Conservation (phyloP, 2,329 filamentous ascomycete genomes). For the Podosphaera fusca region DNA sequence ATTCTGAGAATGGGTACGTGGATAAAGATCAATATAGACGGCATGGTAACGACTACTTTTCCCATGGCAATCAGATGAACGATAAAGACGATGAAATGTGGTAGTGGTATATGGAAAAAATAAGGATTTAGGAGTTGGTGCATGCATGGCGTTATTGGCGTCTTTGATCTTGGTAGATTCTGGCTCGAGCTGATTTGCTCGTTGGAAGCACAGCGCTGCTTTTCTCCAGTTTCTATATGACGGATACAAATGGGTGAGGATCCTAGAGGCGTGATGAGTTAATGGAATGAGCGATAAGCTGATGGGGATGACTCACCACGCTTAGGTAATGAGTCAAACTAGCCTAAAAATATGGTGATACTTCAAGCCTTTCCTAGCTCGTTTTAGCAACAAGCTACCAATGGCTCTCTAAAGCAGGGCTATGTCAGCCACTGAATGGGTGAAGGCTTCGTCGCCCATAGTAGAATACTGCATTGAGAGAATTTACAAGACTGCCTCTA, state of each 20-base stretch:
- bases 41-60: slow-evolving; percentile 14
- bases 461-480: too few relatives aligned
- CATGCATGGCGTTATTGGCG: slow-evolving; percentile 17
- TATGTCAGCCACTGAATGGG: too few relatives aligned
- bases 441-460: too few relatives aligned
- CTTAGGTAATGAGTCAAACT: background rate
- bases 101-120: slow-evolving; percentile 9
- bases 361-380: background rate
- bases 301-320: background rate
- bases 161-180: slow-evolving; percentile 8
- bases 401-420: too few relatives aligned
- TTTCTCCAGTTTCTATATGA: background rate
- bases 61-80: slow-evolving; percentile 10
- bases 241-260: background rate
- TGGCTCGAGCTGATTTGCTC: slow-evolving; percentile 4
- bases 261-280: background rate
- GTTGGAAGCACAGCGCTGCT: slow-evolving; percentile 16
- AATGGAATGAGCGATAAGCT: background rate
- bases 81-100: slow-evolving; percentile 15
- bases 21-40: slow-evolving; percentile 13
- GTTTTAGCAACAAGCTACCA: background rate
- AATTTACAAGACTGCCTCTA: too few relatives aligned
- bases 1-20: slow-evolving; percentile 12
- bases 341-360: background rate
- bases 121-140: slow-evolving; percentile 7